Percentiles rank a stretch among this genome's conserved stretches.
Evolutionary conservation across 177 flowering plant species (phyloP).

Genomic region (Vitis hybrid): DNA sequence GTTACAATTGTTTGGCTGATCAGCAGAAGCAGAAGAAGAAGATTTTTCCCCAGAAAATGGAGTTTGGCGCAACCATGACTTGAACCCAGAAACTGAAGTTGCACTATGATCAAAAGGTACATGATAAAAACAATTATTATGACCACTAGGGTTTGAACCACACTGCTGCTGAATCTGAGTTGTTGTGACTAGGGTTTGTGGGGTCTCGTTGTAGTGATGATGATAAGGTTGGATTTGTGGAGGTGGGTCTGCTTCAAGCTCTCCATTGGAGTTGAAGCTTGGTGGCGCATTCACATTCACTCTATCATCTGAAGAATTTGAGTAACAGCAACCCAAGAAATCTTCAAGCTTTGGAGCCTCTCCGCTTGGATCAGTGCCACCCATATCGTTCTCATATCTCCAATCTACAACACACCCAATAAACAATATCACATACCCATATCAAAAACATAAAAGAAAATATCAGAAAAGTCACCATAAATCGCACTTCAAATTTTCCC

Average conservation of each 20-base stretch:
- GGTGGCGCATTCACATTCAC: constrained; percentile 56
- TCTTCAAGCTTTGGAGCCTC: constrained; percentile 81
- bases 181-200: constrained; percentile 15
- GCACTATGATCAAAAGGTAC: constrained; percentile 29
- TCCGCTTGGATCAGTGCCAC: constrained; percentile 21
- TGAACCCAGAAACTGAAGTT: constrained; percentile 56
- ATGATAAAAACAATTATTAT: constrained; percentile 12
- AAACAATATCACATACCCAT: background rate
- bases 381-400: constrained; percentile 43
- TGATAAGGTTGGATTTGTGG: constrained; percentile 20
- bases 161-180: constrained; percentile 1
- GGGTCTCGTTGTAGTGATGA: constrained; percentile 9
- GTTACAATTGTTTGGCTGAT: constrained; percentile 12
- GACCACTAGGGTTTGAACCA: constrained; percentile 9
- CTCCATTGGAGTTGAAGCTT: constrained; percentile 15
- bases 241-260: constrained; percentile 19
- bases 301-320: constrained; percentile 34
- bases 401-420: constrained; percentile 33
- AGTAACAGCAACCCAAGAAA: constrained; percentile 64
- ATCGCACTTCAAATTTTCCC: background rate
- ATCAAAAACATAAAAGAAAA: background rate
- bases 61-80: constrained; percentile 69
- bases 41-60: constrained; percentile 28
- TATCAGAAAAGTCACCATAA: background rate
- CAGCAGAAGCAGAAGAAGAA: background rate